phyloP scores from a whole-genome alignment of 2,329 filamentous ascomycete genomes.

The Aspergillus sp. region DNA sequence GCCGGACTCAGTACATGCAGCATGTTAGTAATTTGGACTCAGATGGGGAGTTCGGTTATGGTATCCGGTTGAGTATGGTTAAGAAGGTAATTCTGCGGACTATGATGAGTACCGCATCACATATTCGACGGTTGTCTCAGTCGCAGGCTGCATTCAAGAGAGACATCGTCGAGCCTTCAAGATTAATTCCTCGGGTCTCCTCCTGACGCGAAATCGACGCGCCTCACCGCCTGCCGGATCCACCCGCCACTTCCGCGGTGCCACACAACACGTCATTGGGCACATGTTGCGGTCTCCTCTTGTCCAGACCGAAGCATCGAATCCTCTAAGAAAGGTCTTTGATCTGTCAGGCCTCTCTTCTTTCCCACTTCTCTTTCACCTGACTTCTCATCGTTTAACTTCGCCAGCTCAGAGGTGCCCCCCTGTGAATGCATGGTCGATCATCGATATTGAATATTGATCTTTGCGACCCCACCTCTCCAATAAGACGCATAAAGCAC shows the following conservation, averaged over 20 bases:
- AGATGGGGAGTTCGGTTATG: neutral
- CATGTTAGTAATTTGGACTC: neutral
- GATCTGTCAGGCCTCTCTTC: neutral
- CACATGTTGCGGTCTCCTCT: neutral
- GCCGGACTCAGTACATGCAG: neutral
- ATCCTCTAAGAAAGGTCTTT: neutral
- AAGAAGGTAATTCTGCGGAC: neutral
- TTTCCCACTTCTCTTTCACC: neutral
- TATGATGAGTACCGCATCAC: neutral
- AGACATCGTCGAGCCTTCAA: neutral
- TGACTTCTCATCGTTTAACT: neutral
- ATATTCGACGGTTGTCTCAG: neutral
- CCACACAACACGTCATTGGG: neutral
- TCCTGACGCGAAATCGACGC: neutral
- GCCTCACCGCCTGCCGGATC: neutral
- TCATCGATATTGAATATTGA: neutral
- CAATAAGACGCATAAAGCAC: neutral
- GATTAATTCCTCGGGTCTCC: neutral
- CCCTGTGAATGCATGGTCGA: constrained; percentile 15
- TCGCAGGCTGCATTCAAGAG: neutral
- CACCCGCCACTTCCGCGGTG: neutral
- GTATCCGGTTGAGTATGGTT: neutral
- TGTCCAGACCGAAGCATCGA: neutral
- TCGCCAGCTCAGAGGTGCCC: neutral
- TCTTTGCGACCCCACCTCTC: neutral